phyloP scores from a whole-genome alignment of 495 filamentous ascomycete species.

The Glonium stellatum region DNA sequence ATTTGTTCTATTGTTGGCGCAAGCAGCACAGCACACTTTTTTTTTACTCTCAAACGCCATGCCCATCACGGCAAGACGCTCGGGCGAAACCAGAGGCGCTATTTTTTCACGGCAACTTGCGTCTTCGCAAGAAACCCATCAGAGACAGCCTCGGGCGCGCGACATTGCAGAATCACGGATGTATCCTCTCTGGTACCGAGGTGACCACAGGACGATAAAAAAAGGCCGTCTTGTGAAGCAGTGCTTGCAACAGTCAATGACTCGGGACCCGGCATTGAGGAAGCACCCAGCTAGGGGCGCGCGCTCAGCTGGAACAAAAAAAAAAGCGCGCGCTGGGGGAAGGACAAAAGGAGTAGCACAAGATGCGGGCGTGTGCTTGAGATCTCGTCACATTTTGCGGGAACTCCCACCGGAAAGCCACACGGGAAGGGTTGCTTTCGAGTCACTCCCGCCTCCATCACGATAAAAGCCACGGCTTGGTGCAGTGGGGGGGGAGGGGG shows the following conservation, averaged over 20 bases:
- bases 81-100: background rate
- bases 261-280: constrained; percentile 2
- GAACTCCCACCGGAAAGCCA: constrained; percentile 4
- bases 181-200: background rate
- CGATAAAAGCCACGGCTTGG: constrained; percentile 7
- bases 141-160: background rate
- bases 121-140: background rate
- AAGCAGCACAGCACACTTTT: background rate
- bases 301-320: background rate
- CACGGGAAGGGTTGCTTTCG: constrained; percentile 1
- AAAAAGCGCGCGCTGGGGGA: background rate
- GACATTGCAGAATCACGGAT: background rate
- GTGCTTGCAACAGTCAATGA: constrained; percentile 2
- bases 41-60: background rate
- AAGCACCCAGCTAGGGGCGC: background rate
- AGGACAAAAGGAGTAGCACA: constrained; percentile 5
- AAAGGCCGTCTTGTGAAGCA: background rate
- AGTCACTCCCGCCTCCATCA: constrained; percentile 9
- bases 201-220: background rate
- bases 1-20: background rate
- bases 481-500: constrained; percentile 14
- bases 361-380: constrained; percentile 13
- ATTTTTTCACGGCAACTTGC: background rate
- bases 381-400: constrained; percentile 17
- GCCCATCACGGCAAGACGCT: background rate